Evolutionary conservation across 352 stramenopile species (phyloP), one percentile per base, ranked within the genome.

Genomic region (Thraustochytrium striatum): DNA sequence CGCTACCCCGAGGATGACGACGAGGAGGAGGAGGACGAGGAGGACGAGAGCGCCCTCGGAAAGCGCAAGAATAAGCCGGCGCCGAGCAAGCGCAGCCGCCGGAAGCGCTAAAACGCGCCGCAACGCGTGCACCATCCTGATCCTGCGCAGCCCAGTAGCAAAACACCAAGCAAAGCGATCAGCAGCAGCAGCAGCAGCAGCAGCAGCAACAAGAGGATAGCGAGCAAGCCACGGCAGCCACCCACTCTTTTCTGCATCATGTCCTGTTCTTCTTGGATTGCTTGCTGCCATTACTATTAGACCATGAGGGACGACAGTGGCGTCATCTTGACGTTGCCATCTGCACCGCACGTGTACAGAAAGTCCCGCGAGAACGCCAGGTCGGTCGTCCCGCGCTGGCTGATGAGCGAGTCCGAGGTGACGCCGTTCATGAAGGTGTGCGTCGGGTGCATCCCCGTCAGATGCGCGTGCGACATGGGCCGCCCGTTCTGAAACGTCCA

Each of bases 311-410:
- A 75, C 0, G 65, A 75, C 7, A 75, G 65, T 1, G 65, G 65
- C 3, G 58, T 80, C 58, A 69, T 80, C 47, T 80, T 80, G 11
- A 80, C 70, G 7, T 30, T 80, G n/a, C 70, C 70, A 52, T 80
- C 70, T 7, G 70, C 70, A 30, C 70, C 70, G 28, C 70, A 80
- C 19, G 70, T 65, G 28, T 75, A 80, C n/a, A 80, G 39, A 73
- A 72, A 70, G 55, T 80, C 70, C 16, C 41, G 38, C 8, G 70
- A 72, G 32, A 80, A 80, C 13, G 58, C 30, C 9, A 80, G 28
- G 28, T 80, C 70, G n/a, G 70, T 80, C 8, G 58, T 75, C 5
- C 70, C 70, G 11, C 70, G 55, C 47, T 80, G 70, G 3, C 32
- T 47, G 13, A 80, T 41, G 11, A 80, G 39, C 32, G 61, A 80